Evolutionary conservation across 768 basidiomycete species (phyloP).

Genomic region (Hortiboletus flavorubellus): DNA sequence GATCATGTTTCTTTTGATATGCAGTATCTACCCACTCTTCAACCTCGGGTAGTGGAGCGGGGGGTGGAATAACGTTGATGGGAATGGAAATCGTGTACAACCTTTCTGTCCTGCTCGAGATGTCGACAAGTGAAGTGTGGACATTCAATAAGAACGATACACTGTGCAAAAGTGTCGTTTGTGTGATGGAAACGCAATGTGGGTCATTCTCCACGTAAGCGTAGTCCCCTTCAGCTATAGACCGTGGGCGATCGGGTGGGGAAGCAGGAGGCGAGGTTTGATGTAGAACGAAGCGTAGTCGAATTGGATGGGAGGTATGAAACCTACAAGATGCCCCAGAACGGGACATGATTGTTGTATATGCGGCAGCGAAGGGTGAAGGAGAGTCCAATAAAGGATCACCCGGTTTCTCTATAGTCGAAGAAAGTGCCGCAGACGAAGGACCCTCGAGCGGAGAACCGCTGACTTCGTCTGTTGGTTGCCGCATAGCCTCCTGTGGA

Average conservation of each 20-base stretch:
- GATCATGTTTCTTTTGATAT: conserved; percentile 87
- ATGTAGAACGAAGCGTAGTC: conserved; percentile 78
- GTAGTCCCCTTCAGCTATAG: conserved; percentile 42
- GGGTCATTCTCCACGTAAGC: conserved; percentile 52
- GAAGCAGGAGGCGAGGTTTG: conserved; percentile 50
- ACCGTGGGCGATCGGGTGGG: conserved; percentile 44
- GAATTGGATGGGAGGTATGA: conserved; percentile 70
- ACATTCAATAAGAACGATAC: conserved; percentile 75
- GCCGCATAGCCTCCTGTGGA: conserved; percentile 16
- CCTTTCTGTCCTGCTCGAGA: conserved; percentile 62
- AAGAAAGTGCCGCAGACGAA: conserved; percentile 26
- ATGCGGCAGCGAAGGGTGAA: conserved; percentile 38
- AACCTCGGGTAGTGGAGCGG: conserved; percentile 76
- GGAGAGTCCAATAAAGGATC: conserved; percentile 42
- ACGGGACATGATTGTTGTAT: conserved; percentile 62
- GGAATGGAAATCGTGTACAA: conserved; percentile 65
- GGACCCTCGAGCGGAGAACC: conserved; percentile 29
- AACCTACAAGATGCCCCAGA: conserved; percentile 93
- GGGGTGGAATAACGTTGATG: conserved; percentile 65
- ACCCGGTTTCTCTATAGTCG: conserved; percentile 27
- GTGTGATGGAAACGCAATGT: conserved; percentile 74
- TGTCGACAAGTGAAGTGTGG: conserved; percentile 75
- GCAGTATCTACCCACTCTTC: conserved; percentile 69
- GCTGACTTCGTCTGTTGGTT: conserved; percentile 10
- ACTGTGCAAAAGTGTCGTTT: conserved; percentile 78